These are phyloP conservation scores for Tetrapisispora nanseiensis DNA, from an alignment of 805 yeast species.

Conservation along the genomic window DNA sequence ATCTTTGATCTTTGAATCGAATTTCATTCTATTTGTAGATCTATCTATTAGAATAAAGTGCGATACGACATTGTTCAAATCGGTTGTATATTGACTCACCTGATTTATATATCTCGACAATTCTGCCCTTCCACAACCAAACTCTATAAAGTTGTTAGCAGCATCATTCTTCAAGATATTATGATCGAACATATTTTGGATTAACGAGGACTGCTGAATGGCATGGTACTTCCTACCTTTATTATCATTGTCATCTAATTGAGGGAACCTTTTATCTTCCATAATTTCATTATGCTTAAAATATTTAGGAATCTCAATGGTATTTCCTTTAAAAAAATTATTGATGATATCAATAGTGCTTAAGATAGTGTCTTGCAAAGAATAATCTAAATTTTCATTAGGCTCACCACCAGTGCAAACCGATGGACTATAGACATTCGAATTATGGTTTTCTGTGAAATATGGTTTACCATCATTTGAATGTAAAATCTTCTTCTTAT, in stretches of 20 bases:
- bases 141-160: slow-evolving; percentile 47
- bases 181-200: slow-evolving; percentile 48
- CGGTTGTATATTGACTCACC: slow-evolving; percentile 2
- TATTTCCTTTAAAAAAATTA: not conserved
- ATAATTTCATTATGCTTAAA: slow-evolving; percentile 7
- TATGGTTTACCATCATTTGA: slow-evolving; percentile 35
- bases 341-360: not conserved
- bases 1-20: slow-evolving; percentile 55
- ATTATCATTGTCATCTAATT: slow-evolving; percentile 23
- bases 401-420: not conserved
- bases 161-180: slow-evolving; percentile 28
- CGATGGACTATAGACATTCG: not conserved
- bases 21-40: slow-evolving; percentile 66
- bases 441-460: slow-evolving; percentile 42
- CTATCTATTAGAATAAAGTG: slow-evolving; percentile 62
- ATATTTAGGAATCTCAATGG: not conserved
- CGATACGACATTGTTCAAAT: slow-evolving; percentile 4
- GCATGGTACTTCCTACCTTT: slow-evolving; percentile 60
- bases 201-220: slow-evolving; percentile 69
- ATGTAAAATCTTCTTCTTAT: slow-evolving; percentile 31
- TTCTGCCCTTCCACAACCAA: slow-evolving; percentile 90
- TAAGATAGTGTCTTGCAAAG: slow-evolving; percentile 12
- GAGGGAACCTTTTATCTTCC: slow-evolving; percentile 36
- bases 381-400: slow-evolving; percentile 3
- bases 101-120: slow-evolving; percentile 52